A percentile compares a stretch with the other conserved stretches of the same genome.
These are phyloP conservation scores for Blumeriella jaapii DNA, from an alignment of 2,329 filamentous ascomycete genomes.

Conservation along the genomic window DNA sequence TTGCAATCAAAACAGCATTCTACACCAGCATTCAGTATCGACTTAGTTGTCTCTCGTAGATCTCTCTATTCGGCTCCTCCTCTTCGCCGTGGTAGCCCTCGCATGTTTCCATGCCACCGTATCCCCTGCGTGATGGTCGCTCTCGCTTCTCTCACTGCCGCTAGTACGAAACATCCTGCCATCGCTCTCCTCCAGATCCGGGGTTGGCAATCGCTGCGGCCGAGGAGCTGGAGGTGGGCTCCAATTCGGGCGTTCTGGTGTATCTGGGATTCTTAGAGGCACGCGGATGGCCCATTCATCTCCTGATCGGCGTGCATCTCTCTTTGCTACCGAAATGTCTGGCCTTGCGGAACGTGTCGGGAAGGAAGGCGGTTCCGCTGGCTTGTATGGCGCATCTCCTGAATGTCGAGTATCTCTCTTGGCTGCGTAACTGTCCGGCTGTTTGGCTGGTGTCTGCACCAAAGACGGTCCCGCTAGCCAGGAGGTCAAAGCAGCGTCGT, in stretches of 20 bases:
- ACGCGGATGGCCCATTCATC: background rate
- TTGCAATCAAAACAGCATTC: too few relatives aligned
- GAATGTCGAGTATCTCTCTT: conserved; percentile 1
- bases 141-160: background rate
- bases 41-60: too few relatives aligned
- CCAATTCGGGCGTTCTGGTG: conserved; percentile 3
- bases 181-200: conserved; percentile 16
- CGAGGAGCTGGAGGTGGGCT: conserved; percentile 19
- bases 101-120: too few relatives aligned
- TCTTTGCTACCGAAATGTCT: background rate
- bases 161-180: conserved; percentile 11
- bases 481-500: too few relatives aligned
- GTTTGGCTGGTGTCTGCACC: background rate
- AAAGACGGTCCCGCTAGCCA: background rate
- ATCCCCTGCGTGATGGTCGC: background rate
- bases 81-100: too few relatives aligned
- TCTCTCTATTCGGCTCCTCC: too few relatives aligned
- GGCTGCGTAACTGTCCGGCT: background rate
- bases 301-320: background rate
- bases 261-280: conserved; percentile 9
- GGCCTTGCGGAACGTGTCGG: background rate
- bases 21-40: too few relatives aligned
- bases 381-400: too few relatives aligned
- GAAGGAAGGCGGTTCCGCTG: too few relatives aligned
- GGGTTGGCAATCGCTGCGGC: conserved; percentile 17